Conservation (phyloP, 1,284 basidiomycete species). For the Agaricales sp. region DNA sequence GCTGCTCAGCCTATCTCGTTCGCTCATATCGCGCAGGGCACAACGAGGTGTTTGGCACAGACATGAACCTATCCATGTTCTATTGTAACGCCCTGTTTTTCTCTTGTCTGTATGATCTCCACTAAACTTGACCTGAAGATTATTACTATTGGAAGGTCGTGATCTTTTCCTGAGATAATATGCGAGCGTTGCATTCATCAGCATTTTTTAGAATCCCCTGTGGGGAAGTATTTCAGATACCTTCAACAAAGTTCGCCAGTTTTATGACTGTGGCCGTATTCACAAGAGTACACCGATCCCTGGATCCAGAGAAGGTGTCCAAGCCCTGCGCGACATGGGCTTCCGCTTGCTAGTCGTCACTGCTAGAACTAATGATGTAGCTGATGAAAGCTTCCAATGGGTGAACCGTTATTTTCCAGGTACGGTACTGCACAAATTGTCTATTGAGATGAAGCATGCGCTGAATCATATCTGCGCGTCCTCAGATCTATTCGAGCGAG, state of each 20-base stretch:
- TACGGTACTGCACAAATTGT: constrained; percentile 14
- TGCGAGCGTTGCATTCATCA: constrained; percentile 4
- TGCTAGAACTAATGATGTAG: constrained; percentile 48
- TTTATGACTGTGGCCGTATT: constrained; percentile 45
- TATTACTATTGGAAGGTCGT: constrained; percentile 62
- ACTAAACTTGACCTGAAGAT: constrained; percentile 22
- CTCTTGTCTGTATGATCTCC: constrained; percentile 6
- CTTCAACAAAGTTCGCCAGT: constrained; percentile 47
- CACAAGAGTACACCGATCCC: constrained; percentile 44
- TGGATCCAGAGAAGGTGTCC: constrained; percentile 54
- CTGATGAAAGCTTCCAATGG: constrained; percentile 60
- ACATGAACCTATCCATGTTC: constrained; percentile 40
- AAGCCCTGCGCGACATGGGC: constrained; percentile 49
- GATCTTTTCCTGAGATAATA: not conserved
- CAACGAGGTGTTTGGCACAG: constrained; percentile 51
- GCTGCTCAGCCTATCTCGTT: not conserved
- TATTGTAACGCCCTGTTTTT: constrained; percentile 35
- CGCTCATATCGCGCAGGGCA: constrained; percentile 40
- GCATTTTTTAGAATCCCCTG: constrained; percentile 38
- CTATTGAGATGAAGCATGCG: not conserved
- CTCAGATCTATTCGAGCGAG: constrained; percentile 48
- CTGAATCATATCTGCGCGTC: not conserved
- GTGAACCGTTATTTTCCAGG: constrained; percentile 56
- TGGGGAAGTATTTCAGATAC: constrained; percentile 66
- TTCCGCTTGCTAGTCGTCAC: constrained; percentile 68